Evolutionary conservation across 2,329 filamentous ascomycete species (phyloP), one percentile per base, ranked within the genome.

Genomic region (Diaporthe sp.): DNA sequence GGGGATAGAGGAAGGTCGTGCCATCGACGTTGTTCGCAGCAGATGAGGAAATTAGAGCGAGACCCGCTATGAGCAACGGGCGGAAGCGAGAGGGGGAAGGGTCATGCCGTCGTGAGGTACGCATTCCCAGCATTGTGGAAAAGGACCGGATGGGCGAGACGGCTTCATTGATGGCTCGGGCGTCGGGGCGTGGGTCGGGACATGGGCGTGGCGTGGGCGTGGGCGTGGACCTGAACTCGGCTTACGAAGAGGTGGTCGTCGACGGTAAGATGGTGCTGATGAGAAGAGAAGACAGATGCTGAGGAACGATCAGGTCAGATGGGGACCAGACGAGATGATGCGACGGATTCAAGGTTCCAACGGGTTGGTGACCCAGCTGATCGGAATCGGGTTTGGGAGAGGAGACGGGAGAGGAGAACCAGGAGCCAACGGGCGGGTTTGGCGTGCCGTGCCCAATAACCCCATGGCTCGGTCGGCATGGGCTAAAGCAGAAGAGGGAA

Each of bases 61-160:
- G 58, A 42, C 22, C 51, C n/a, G 71, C 58, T 34, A 65, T 4
- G 10, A 73, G 58, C 19, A 51, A 44, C 12, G 25, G 57, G 49
- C 71, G 34, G 28, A 42, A 72, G 57, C 57, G 46, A 72, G 71
- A 25, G 57, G 55, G 44, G 42, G 22, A 42, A 31, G 25, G n/a
- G 55, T 55, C 42, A 46, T 39, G 58, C 42, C 71, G 44, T 12
- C 58, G 71, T 58, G 39, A 53, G 57, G 46, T 73, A 49, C 71
- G 37, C 58, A 73, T 73, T 65, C 71, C 71, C 71, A 73, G 58
- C 71, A 73, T 73, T 22, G 71, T 73, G 71, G 71, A 73, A 73
- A 73, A 42, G 71, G 49, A 60, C 71, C 49, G 42, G 46, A 44
- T 7, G 34, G 71, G 46, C 58, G 71, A 53, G 49, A 65, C 25